These are phyloP conservation scores for Cercospora zeina DNA, from an alignment of 2,329 filamentous ascomycete species.

Conservation along the genomic window DNA sequence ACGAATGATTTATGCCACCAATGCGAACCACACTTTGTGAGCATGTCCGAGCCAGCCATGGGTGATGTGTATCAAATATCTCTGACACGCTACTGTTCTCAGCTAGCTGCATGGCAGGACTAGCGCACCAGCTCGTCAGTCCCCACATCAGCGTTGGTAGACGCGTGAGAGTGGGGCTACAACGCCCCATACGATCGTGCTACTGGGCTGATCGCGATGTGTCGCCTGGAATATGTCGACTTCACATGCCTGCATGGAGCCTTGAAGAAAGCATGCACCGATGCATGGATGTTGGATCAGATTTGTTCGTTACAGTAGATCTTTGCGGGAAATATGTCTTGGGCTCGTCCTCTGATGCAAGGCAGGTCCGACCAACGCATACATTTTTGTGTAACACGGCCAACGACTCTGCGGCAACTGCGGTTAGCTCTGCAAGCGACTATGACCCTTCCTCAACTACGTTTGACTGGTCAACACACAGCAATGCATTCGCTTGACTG, in stretches of 20 bases:
- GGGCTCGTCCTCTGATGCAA: constrained; percentile 1
- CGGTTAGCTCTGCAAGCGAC: constrained; percentile 3
- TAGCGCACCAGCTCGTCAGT: background rate
- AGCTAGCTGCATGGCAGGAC: constrained; percentile 15
- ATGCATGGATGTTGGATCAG: background rate
- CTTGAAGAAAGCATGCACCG: background rate
- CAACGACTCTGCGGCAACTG: background rate
- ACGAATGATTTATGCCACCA: background rate
- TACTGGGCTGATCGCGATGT: background rate
- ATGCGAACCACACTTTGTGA: constrained; percentile 5
- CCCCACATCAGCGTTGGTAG: constrained; percentile 4
- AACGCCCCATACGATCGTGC: background rate
- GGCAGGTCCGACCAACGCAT: background rate
- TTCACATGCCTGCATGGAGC: background rate
- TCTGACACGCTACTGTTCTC: background rate
- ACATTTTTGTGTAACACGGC: constrained; percentile 3
- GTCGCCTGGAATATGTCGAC: background rate
- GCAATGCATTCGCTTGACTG: background rate
- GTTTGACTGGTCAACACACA: background rate
- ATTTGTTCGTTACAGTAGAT: background rate
- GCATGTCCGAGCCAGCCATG: background rate
- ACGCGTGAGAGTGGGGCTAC: background rate
- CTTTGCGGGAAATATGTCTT: background rate
- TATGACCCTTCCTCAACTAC: background rate
- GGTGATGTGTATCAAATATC: constrained; percentile 4